phyloP scores from a whole-genome alignment of 176 grass and related monocot genomes.

The Triticum monococcum region DNA sequence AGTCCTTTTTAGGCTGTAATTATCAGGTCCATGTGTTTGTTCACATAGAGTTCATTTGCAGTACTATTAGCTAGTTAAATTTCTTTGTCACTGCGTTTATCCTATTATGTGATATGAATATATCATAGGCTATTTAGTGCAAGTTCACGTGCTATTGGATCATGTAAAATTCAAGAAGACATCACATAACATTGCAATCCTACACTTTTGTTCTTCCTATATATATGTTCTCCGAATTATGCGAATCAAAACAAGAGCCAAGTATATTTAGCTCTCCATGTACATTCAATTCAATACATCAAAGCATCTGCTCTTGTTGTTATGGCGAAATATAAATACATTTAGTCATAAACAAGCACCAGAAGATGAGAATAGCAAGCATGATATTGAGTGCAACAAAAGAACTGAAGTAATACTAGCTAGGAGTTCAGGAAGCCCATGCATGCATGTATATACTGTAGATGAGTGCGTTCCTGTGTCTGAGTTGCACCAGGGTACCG shows the following conservation, averaged over 20 bases:
- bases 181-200: background rate
- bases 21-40: background rate
- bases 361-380: too few species aligned
- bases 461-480: background rate
- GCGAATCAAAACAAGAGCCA: background rate
- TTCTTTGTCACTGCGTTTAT: background rate
- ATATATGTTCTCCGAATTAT: too few species aligned
- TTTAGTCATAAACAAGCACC: background rate
- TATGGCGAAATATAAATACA: background rate
- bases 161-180: background rate
- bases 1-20: background rate
- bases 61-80: background rate
- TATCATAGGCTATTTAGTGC: background rate
- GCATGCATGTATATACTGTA: background rate
- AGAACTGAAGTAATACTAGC: background rate
- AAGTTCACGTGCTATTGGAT: background rate
- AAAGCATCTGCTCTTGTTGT: background rate
- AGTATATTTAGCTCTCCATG: background rate
- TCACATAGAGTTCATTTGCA: background rate
- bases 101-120: background rate
- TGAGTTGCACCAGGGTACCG: constrained; percentile 11
- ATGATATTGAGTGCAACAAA: background rate
- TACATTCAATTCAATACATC: background rate
- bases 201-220: too few species aligned
- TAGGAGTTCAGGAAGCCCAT: background rate